A percentile compares a stretch with the other conserved stretches of the same genome.
Evolutionary conservation across 768 basidiomycete species (phyloP).

Genomic region (Postia placenta): DNA sequence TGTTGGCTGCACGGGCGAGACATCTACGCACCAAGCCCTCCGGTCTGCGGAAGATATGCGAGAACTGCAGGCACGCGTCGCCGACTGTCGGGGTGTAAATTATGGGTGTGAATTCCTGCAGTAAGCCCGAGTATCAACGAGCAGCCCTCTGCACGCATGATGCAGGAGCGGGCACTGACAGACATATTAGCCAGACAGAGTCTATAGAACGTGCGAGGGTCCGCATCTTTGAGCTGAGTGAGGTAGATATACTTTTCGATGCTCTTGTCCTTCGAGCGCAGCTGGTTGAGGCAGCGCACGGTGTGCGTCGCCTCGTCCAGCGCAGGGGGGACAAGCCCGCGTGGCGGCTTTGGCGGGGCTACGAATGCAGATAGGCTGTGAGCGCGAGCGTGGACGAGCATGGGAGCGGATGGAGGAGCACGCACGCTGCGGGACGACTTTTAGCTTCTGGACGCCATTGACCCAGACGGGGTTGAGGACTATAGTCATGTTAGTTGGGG

Average conservation of each 20-base stretch:
- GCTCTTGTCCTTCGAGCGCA: slow-evolving; percentile 65
- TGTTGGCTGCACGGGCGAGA: neutral
- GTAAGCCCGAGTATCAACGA: neutral
- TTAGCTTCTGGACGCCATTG: slow-evolving; percentile 68
- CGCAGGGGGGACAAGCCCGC: slow-evolving; percentile 56
- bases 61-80: slow-evolving; percentile 83
- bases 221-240: slow-evolving; percentile 63
- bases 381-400: no score
- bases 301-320: slow-evolving; percentile 48
- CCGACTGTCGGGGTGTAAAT: slow-evolving; percentile 94
- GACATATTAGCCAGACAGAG: slow-evolving; percentile 68
- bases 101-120: slow-evolving; percentile 58
- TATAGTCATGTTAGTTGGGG: slow-evolving; percentile 28
- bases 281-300: slow-evolving; percentile 57
- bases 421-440: slow-evolving; percentile 47
- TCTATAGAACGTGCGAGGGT: slow-evolving; percentile 73
- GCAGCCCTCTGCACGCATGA: neutral
- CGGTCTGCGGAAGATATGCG: slow-evolving; percentile 67
- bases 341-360: slow-evolving; percentile 18
- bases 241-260: slow-evolving; percentile 89
- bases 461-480: slow-evolving; percentile 65
- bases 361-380: slow-evolving; percentile 1
- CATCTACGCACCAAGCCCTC: slow-evolving; percentile 53
- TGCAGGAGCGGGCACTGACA: slow-evolving; percentile 29
- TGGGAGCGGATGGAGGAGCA: neutral